Conservation (phyloP, 2,329 filamentous ascomycete species). For the Thielaviopsis populi region DNA sequence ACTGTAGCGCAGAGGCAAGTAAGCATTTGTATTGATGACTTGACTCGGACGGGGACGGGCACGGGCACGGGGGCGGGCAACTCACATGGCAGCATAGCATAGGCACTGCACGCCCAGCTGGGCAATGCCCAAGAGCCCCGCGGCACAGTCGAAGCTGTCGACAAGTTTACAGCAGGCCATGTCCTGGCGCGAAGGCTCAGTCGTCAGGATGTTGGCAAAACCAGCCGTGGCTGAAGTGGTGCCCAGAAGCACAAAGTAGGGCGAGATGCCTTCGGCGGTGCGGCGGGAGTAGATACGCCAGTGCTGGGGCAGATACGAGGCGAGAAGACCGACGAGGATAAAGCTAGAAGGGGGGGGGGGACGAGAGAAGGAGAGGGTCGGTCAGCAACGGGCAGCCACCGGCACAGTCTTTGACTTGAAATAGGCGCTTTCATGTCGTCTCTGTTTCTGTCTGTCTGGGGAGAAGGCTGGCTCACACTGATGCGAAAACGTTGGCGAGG, state of each 20-base stretch:
- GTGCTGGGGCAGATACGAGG: conserved; percentile 93
- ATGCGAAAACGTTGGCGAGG: conserved; percentile 16
- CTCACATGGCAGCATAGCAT: conserved; percentile 83
- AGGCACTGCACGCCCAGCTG: conserved; percentile 87
- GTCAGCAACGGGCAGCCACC: too few species aligned
- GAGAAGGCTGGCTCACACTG: conserved; percentile 15
- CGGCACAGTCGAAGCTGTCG: conserved; percentile 66
- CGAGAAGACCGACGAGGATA: conserved; percentile 72
- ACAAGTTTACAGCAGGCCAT: conserved; percentile 76
- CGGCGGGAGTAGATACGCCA: conserved; percentile 73
- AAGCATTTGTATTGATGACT: neutral
- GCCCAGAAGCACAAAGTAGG: conserved; percentile 89
- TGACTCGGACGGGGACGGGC: neutral
- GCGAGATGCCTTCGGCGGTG: conserved; percentile 87
- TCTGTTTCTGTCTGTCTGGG: neutral
- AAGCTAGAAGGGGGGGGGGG: conserved; percentile 30
- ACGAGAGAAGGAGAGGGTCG: neutral
- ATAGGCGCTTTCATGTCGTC: neutral
- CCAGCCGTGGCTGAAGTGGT: conserved; percentile 77
- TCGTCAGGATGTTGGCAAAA: conserved; percentile 81
- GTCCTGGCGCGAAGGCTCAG: conserved; percentile 69
- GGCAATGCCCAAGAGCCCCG: conserved; percentile 72
- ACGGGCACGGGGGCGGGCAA: conserved; percentile 17
- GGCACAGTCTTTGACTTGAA: neutral
- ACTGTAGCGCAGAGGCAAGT: conserved; percentile 32